Evolutionary conservation across 2,329 filamentous ascomycete genomes (phyloP).

Genomic region (Lizonia empirigonia): DNA sequence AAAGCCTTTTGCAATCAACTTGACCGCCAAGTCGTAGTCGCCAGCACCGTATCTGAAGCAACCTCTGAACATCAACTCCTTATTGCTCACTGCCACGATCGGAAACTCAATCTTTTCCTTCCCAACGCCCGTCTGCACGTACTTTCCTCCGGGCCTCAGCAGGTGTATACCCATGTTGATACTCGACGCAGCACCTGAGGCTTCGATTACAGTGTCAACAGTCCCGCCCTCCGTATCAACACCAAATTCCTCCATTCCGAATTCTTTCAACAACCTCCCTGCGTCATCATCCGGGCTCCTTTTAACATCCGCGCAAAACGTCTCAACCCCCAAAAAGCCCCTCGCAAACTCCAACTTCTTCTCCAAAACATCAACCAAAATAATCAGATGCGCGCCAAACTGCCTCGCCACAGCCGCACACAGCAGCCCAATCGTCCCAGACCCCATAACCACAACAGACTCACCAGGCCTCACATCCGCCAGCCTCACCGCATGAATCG

Average conservation of each 20-base stretch:
- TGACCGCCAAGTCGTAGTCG: constrained; percentile 41
- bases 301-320: constrained; percentile 67
- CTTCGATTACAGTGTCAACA: constrained; percentile 82
- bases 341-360: constrained; percentile 81
- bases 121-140: constrained; percentile 92
- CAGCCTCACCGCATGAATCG: constrained; percentile 82
- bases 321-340: constrained; percentile 75
- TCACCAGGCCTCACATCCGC: constrained; percentile 81
- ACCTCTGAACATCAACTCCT: constrained; percentile 66
- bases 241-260: constrained; percentile 65
- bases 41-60: constrained; percentile 43
- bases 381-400: constrained; percentile 77
- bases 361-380: constrained; percentile 91
- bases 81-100: constrained; percentile 87
- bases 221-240: constrained; percentile 66
- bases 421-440: constrained; percentile 87
- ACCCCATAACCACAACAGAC: constrained; percentile 83
- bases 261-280: constrained; percentile 57
- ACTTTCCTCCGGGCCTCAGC: constrained; percentile 89
- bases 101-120: constrained; percentile 91
- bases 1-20: constrained; percentile 27
- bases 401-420: constrained; percentile 73
- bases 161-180: constrained; percentile 84
- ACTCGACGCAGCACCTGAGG: constrained; percentile 88
- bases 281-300: constrained; percentile 72